These are phyloP conservation scores for Aureobasidium subglaciale DNA, from an alignment of 2,329 filamentous ascomycete genomes.

Conservation along the genomic window DNA sequence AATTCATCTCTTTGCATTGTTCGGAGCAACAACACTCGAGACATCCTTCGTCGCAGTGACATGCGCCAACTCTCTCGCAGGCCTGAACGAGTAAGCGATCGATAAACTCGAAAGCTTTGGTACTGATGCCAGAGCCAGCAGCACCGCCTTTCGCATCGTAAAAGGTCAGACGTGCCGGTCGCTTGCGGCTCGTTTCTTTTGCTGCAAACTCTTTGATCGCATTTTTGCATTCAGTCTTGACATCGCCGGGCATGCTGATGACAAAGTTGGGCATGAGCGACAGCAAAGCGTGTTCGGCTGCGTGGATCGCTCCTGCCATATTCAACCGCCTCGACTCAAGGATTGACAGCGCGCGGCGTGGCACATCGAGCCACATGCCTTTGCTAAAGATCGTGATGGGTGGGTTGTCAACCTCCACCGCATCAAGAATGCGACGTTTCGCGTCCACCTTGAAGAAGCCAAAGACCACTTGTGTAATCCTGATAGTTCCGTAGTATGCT, in stretches of 20 bases:
- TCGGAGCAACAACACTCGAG: conserved; percentile 85
- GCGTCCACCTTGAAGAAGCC: conserved; percentile 97
- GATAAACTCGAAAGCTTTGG: conserved; percentile 89
- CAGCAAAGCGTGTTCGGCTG: conserved; percentile 85
- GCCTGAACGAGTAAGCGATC: conserved; percentile 72
- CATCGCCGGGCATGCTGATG: conserved; percentile 80
- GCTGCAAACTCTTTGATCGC: conserved; percentile 79
- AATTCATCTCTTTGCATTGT: conserved; percentile 75
- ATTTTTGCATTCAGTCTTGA: conserved; percentile 89
- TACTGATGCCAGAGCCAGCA: conserved; percentile 75
- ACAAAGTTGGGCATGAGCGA: conserved; percentile 86
- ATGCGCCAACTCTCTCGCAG: conserved; percentile 66
- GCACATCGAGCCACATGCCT: conserved; percentile 94
- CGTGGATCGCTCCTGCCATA: conserved; percentile 83
- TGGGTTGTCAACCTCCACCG: conserved; percentile 86
- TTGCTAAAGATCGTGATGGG: conserved; percentile 78
- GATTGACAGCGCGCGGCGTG: conserved; percentile 69
- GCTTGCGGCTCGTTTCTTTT: conserved; percentile 62
- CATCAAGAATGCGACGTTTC: conserved; percentile 77
- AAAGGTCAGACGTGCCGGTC: conserved; percentile 82
- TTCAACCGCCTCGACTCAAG: conserved; percentile 66
- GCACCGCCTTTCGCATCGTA: conserved; percentile 91
- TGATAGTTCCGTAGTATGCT: conserved; percentile 81
- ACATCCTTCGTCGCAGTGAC: conserved; percentile 72
- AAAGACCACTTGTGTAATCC: conserved; percentile 82